Evolutionary conservation across 306 rosid species (phyloP), one percentile per base, ranked within the genome.

Genomic region (Medicago ruthenica): DNA sequence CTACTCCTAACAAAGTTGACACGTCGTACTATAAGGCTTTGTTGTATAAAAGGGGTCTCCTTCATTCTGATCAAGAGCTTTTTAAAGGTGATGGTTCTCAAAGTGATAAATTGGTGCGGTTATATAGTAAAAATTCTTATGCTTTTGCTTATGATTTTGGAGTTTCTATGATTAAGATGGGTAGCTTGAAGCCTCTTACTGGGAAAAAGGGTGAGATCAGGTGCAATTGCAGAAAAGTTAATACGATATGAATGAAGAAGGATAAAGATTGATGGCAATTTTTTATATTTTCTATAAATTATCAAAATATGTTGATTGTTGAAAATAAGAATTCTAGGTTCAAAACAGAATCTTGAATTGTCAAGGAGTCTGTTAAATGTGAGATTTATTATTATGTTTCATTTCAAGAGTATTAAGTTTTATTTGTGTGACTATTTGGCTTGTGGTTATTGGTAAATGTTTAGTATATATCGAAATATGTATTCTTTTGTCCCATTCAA

Each of bases 61-160:
- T 86, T 3, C 85, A 83, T 59, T 80, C 87, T 10, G 87, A 86
- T 74, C 83, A 82, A 59, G 86, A 83, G 66, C 85, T 88, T 11
- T 85, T 67, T 65, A 66, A 78, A 24, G 86, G 76, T 27, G 67
- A 78, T 54, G 77, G 83, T 57, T 24, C 74, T 16, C 83, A 45
- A 51, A 83, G 87, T 79, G 82, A 83, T 9, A 39, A 0, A 2
- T 71, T 57, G 73, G 87, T 83, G 62, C 1, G 47, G 1, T 14
- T 45, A 1, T 83, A 83, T 6, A 81, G 82, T 16, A 13, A 68
- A 0, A 36, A 70, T 24, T 40, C 73, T 64, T 3, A 36, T 63
- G 76, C 77, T 57, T 82, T 85, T 82, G 81, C 83, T 9, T 76
- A 7, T 40, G 85, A 79, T 18, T 85, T 85, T 75, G 79, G 78